phyloP scores from a whole-genome alignment of 306 rosid genomes.

The Biancaea sappan region DNA sequence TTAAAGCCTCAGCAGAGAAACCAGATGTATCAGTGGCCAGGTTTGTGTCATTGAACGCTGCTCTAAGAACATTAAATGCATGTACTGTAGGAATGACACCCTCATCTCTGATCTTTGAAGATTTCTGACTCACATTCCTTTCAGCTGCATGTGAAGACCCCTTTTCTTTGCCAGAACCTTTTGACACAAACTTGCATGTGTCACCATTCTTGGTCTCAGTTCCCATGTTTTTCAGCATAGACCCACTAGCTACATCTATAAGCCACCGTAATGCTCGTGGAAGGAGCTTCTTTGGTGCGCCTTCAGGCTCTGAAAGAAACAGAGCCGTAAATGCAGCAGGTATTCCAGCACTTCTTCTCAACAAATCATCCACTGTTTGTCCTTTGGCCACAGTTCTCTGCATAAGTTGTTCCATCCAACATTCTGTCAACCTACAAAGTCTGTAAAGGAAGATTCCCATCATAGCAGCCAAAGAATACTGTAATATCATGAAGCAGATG shows the following conservation, averaged over 20 bases:
- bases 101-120: slow-evolving; percentile 88
- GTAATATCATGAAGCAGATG: slow-evolving; percentile 11
- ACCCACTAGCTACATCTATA: slow-evolving; percentile 75
- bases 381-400: slow-evolving; percentile 86
- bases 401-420: slow-evolving; percentile 98
- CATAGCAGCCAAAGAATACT: slow-evolving; percentile 24
- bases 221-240: slow-evolving; percentile 55
- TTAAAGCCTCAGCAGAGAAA: slow-evolving; percentile 89
- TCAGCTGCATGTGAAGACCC: slow-evolving; percentile 39
- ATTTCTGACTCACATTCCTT: slow-evolving; percentile 42
- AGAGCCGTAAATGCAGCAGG: slow-evolving; percentile 95
- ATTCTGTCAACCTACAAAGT: slow-evolving; percentile 85
- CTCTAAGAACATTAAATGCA: slow-evolving; percentile 86
- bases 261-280: slow-evolving; percentile 91
- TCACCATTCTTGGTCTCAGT: slow-evolving; percentile 45
- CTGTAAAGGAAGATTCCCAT: slow-evolving; percentile 48
- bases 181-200: slow-evolving; percentile 34
- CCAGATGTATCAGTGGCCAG: slow-evolving; percentile 94
- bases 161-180: slow-evolving; percentile 38
- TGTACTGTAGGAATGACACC: slow-evolving; percentile 97
- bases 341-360: slow-evolving; percentile 99
- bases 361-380: slow-evolving; percentile 85
- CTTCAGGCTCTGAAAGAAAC: slow-evolving; percentile 98
- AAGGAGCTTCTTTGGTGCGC: slow-evolving; percentile 94
- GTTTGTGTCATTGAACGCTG: slow-evolving; percentile 94